Percentiles rank a stretch among this genome's conserved stretches.
Evolutionary conservation across 371 early-diverging fungal species (phyloP).

Genomic region (Mortierella sp.): DNA sequence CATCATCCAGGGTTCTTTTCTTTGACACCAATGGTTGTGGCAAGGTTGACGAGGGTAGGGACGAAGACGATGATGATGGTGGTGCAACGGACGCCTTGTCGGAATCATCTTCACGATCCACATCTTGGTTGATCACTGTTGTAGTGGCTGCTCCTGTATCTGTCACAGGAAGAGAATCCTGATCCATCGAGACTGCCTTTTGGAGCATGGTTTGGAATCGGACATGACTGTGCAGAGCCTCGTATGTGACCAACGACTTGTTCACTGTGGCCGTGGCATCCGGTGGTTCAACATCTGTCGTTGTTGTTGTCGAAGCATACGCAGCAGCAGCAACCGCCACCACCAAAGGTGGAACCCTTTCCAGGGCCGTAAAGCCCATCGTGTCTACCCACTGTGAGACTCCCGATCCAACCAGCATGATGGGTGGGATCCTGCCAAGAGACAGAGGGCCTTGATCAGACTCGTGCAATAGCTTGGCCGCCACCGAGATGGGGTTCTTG

Average conservation of each 20-base stretch:
- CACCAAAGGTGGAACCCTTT: constrained; percentile 10
- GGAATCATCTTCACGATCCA: not conserved
- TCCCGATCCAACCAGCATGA: constrained; percentile 76
- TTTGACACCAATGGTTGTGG: not conserved
- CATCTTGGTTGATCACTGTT: not conserved
- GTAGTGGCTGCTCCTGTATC: not conserved
- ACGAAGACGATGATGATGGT: too few species aligned
- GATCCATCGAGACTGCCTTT: not conserved
- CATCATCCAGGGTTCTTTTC: not conserved
- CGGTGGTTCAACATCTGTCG: too few species aligned
- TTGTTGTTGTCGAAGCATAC: not conserved
- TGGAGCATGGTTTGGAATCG: constrained; percentile 16
- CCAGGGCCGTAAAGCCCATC: constrained; percentile 27
- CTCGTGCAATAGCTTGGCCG: constrained; percentile 59
- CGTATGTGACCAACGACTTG: constrained; percentile 18
- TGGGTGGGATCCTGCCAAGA: constrained; percentile 79
- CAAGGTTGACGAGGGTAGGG: not conserved
- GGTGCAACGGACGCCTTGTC: too few species aligned
- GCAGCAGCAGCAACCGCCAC: too few species aligned
- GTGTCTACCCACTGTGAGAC: constrained; percentile 57
- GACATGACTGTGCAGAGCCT: constrained; percentile 8
- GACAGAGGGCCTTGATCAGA: constrained; percentile 58
- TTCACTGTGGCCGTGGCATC: not conserved
- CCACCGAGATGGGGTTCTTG: constrained; percentile 74
- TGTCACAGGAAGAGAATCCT: not conserved